These are phyloP conservation scores for Paxillus involutus DNA, from an alignment of 768 basidiomycete species.

Conservation along the genomic window DNA sequence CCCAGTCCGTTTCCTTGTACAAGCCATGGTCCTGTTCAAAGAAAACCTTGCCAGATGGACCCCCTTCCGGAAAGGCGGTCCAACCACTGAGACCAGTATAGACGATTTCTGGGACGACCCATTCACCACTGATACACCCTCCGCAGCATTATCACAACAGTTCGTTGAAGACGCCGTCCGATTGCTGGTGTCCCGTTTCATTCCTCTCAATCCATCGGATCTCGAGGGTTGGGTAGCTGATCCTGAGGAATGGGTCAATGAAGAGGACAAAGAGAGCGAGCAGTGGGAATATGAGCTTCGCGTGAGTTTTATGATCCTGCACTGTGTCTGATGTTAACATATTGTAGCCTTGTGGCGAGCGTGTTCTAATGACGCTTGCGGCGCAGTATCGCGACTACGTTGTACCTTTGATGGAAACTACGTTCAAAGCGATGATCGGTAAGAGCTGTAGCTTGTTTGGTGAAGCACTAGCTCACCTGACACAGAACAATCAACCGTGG, in stretches of 20 bases:
- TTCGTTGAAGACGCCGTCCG: slow-evolving; percentile 75
- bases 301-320: slow-evolving; percentile 44
- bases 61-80: slow-evolving; percentile 58
- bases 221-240: slow-evolving; percentile 83
- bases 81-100: slow-evolving; percentile 58
- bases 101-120: background rate
- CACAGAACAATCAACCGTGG: slow-evolving; percentile 45
- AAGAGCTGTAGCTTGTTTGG: slow-evolving; percentile 1
- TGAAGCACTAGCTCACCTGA: background rate
- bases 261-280: slow-evolving; percentile 86
- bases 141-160: slow-evolving; percentile 57
- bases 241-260: slow-evolving; percentile 93
- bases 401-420: slow-evolving; percentile 58
- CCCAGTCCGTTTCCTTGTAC: slow-evolving; percentile 79
- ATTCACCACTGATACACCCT: slow-evolving; percentile 11
- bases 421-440: slow-evolving; percentile 66
- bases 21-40: slow-evolving; percentile 84
- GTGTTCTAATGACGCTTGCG: slow-evolving; percentile 82
- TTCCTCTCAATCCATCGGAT: slow-evolving; percentile 81
- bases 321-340: background rate
- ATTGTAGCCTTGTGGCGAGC: slow-evolving; percentile 83
- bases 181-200: slow-evolving; percentile 78
- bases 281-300: slow-evolving; percentile 93
- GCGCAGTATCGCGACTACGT: slow-evolving; percentile 70
- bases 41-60: slow-evolving; percentile 81